These are phyloP conservation scores for Monilinia fructicola DNA, from an alignment of 2,329 filamentous ascomycete species.

Conservation along the genomic window DNA sequence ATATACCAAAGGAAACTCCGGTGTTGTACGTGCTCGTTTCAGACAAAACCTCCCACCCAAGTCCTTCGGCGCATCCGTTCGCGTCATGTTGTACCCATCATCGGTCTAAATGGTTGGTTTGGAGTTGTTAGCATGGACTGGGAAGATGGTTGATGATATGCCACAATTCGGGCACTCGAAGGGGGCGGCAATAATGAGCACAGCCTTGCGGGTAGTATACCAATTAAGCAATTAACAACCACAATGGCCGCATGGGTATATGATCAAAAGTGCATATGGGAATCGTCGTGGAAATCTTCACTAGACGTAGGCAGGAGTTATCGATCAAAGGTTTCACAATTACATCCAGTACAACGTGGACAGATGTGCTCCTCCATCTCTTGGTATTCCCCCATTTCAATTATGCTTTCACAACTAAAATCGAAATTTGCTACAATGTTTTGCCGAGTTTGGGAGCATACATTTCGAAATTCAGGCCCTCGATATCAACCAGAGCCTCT, in stretches of 20 bases:
- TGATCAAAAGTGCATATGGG: constrained; percentile 24
- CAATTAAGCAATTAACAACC: constrained; percentile 49
- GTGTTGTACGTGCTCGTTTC: constrained; percentile 98
- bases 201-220: constrained; percentile 55
- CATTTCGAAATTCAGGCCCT: not conserved
- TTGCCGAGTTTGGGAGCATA: not conserved
- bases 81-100: constrained; percentile 97
- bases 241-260: constrained; percentile 24
- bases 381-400: constrained; percentile 4
- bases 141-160: constrained; percentile 60
- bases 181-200: constrained; percentile 53
- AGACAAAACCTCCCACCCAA: constrained; percentile 91
- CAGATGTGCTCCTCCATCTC: not conserved
- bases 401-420: constrained; percentile 18
- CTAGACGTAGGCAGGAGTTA: constrained; percentile 19
- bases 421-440: constrained; percentile 6
- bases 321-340: constrained; percentile 22
- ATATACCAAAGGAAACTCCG: constrained; percentile 75
- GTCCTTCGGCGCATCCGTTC: constrained; percentile 93
- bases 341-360: constrained; percentile 9
- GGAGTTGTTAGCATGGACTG: constrained; percentile 49
- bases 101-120: constrained; percentile 76
- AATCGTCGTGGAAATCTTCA: constrained; percentile 26
- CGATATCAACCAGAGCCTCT: not conserved
- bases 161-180: constrained; percentile 53